Conservation (phyloP, 1,284 basidiomycete species). For the Tilletia caries region DNA sequence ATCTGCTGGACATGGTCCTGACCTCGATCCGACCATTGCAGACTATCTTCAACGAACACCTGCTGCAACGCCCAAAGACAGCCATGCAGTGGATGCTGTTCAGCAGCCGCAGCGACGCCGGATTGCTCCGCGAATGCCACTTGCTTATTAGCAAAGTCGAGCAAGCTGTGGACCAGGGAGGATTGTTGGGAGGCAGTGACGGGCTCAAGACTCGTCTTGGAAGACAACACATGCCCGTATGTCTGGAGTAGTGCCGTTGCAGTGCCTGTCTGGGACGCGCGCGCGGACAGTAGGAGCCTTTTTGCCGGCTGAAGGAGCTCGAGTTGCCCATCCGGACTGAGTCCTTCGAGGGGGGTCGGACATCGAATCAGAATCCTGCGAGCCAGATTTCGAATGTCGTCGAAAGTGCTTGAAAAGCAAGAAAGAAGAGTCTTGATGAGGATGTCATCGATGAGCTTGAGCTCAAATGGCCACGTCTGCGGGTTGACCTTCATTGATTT, state of each 20-base stretch:
- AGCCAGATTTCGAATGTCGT: slow-evolving; percentile 37
- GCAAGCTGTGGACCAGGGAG: slow-evolving; percentile 40
- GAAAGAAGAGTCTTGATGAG: slow-evolving; percentile 35
- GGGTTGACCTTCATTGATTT: neutral
- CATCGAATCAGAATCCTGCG: slow-evolving; percentile 35
- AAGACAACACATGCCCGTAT: neutral
- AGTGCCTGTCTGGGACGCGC: neutral
- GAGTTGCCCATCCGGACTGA: neutral
- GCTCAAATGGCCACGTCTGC: slow-evolving; percentile 26
- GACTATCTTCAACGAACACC: slow-evolving; percentile 28
- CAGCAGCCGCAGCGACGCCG: slow-evolving; percentile 41
- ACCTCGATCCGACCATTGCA: slow-evolving; percentile 3
- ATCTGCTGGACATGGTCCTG: slow-evolving; percentile 26
- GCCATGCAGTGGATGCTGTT: slow-evolving; percentile 49
- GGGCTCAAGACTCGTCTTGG: neutral
- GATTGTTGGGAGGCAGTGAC: neutral
- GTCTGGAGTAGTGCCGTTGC: neutral
- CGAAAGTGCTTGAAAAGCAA: slow-evolving; percentile 41
- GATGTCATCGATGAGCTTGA: slow-evolving; percentile 25
- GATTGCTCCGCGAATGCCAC: slow-evolving; percentile 33
- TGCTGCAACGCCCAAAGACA: slow-evolving; percentile 50
- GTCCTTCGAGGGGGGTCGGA: slow-evolving; percentile 31
- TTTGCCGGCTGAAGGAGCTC: slow-evolving; percentile 29
- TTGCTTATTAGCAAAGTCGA: slow-evolving; percentile 36
- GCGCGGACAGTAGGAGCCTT: slow-evolving; percentile 25